phyloP scores from a whole-genome alignment of 495 filamentous ascomycete species.

The Penicilliopsis zonata region DNA sequence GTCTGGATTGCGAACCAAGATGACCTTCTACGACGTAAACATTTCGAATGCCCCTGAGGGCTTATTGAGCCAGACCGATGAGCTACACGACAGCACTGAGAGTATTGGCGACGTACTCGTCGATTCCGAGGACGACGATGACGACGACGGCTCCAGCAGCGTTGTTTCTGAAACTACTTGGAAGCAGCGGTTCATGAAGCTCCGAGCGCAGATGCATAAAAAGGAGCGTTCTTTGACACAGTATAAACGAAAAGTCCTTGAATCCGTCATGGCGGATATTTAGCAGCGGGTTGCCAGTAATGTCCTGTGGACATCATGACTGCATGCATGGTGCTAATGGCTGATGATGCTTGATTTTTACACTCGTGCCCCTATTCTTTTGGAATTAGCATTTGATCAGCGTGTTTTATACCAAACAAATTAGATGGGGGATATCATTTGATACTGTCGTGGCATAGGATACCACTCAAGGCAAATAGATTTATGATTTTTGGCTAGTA shows the following conservation, averaged over 20 bases:
- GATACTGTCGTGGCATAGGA: too few relatives aligned
- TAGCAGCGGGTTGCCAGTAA: conserved; percentile 6
- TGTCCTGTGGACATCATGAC: background rate
- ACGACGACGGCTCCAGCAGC: conserved; percentile 15
- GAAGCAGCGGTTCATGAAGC: conserved; percentile 33
- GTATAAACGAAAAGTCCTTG: conserved; percentile 41
- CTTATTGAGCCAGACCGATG: conserved; percentile 1
- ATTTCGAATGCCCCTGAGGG: conserved; percentile 6
- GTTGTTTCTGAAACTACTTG: conserved; percentile 21
- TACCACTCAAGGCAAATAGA: too few relatives aligned
- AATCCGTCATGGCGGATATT: conserved; percentile 44
- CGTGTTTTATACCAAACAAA: too few relatives aligned
- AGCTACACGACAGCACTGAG: conserved; percentile 8
- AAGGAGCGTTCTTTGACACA: conserved; percentile 36
- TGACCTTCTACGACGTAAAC: conserved; percentile 15
- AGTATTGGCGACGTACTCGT: conserved; percentile 11
- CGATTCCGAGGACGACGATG: conserved; percentile 21
- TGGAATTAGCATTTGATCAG: too few relatives aligned
- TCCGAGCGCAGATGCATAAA: conserved; percentile 38
- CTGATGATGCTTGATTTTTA: too few relatives aligned
- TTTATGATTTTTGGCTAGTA: too few relatives aligned
- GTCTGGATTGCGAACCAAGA: conserved; percentile 16
- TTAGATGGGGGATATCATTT: too few relatives aligned
- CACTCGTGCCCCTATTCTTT: background rate
- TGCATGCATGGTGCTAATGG: background rate